Percentiles rank a stretch among this genome's conserved stretches.
Evolutionary conservation across 2,329 filamentous ascomycete genomes (phyloP).

Genomic region (Aciculosporium take): DNA sequence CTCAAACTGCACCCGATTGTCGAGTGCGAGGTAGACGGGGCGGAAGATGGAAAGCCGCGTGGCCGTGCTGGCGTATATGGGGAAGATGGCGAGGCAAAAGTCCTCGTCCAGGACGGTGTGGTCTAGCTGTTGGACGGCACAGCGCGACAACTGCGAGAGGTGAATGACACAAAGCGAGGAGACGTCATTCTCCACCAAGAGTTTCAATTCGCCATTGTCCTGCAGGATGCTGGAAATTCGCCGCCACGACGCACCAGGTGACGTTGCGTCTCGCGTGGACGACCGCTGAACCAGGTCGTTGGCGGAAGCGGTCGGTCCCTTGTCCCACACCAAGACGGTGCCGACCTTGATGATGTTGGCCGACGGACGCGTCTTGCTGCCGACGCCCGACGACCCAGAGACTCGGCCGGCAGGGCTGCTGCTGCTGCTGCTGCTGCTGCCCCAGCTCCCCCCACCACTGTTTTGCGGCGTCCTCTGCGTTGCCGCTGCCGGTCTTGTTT

Average conservation of each 20-base stretch:
- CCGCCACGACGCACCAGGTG: constrained; percentile 55
- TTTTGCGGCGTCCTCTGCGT: constrained; percentile 39
- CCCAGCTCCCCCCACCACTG: constrained; percentile 18
- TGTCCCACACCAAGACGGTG: constrained; percentile 84
- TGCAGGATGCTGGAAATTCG: constrained; percentile 84
- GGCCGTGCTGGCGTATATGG: constrained; percentile 69
- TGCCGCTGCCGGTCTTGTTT: constrained; percentile 47
- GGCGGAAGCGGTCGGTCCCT: constrained; percentile 43
- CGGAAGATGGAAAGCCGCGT: constrained; percentile 62
- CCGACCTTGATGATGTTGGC: constrained; percentile 79
- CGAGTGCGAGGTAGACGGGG: constrained; percentile 80
- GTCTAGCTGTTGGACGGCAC: constrained; percentile 80
- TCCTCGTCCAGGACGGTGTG: constrained; percentile 83
- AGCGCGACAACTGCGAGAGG: constrained; percentile 75
- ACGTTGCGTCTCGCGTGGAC: constrained; percentile 41
- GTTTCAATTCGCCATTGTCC: constrained; percentile 86
- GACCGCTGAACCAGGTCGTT: constrained; percentile 41
- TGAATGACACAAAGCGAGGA: constrained; percentile 71
- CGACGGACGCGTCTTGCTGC: constrained; percentile 25
- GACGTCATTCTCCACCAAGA: constrained; percentile 75
- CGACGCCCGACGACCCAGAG: constrained; percentile 26
- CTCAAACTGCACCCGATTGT: constrained; percentile 81
- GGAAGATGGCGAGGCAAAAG: constrained; percentile 89
- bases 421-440: constrained; percentile 13
- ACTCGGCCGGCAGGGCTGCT: constrained; percentile 18